Evolutionary conservation across 1,284 basidiomycete genomes (phyloP).

Genomic region (Moesziomyces antarcticus): DNA sequence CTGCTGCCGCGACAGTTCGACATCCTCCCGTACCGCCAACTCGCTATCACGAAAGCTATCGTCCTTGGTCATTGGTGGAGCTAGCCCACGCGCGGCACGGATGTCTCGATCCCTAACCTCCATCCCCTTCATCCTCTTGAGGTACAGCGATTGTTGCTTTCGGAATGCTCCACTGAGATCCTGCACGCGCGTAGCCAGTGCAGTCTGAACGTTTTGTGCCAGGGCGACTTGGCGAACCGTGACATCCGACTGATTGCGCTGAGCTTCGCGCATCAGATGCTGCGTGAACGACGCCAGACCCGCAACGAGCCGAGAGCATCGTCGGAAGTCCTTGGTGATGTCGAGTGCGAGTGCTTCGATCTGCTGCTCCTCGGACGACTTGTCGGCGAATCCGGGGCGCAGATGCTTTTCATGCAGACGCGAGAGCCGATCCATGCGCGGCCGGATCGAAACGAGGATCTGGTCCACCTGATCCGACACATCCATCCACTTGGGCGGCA

Average conservation of each 20-base stretch:
- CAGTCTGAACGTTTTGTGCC: slow-evolving; percentile 95
- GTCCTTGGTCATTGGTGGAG: slow-evolving; percentile 6
- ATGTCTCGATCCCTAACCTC: slow-evolving; percentile 59
- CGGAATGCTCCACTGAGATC: slow-evolving; percentile 91
- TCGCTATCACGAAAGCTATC: slow-evolving; percentile 46
- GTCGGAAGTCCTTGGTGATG: slow-evolving; percentile 75
- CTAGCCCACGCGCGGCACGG: slow-evolving; percentile 29
- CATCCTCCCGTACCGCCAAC: slow-evolving; percentile 58
- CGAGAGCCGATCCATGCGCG: slow-evolving; percentile 76
- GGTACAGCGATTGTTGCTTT: slow-evolving; percentile 96
- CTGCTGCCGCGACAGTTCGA: slow-evolving; percentile 47
- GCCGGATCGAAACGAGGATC: slow-evolving; percentile 45
- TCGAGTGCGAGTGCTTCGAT: slow-evolving; percentile 87
- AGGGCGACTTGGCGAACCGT: slow-evolving; percentile 68
- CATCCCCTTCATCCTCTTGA: slow-evolving; percentile 82
- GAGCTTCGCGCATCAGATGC: slow-evolving; percentile 71
- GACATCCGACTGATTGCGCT: slow-evolving; percentile 54
- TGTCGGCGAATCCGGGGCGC: slow-evolving; percentile 94
- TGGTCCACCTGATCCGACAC: slow-evolving; percentile 58
- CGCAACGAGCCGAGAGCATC: slow-evolving; percentile 51
- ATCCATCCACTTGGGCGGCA: slow-evolving; percentile 67
- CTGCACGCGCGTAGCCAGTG: slow-evolving; percentile 92
- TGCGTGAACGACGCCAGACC: slow-evolving; percentile 62
- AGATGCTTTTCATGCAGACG: slow-evolving; percentile 95
- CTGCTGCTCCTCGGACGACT: slow-evolving; percentile 89